Percentiles rank a stretch among this genome's conserved stretches.
phyloP scores from a whole-genome alignment of 2,329 filamentous ascomycete species.

The Calonectria crousiana region DNA sequence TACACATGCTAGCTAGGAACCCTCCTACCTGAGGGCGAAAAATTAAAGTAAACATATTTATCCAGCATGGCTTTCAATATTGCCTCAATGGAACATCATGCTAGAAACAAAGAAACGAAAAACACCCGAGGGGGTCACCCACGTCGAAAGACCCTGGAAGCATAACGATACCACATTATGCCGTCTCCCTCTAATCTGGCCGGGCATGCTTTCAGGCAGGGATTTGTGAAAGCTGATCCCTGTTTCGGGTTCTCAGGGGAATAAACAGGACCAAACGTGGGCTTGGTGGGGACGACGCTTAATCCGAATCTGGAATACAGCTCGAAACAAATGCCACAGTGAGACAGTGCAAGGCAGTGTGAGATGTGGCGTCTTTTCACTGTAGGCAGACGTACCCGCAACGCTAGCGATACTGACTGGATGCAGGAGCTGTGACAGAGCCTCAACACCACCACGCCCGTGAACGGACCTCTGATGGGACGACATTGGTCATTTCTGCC shows the following conservation, averaged over 20 bases:
- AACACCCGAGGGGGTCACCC: not conserved
- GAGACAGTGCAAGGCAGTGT: not conserved
- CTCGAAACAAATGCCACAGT: not conserved
- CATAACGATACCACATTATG: constrained; percentile 24
- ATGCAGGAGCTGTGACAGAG: not conserved
- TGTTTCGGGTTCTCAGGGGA: constrained; percentile 25
- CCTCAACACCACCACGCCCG: not conserved
- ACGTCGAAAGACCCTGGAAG: not conserved
- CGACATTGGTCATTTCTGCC: not conserved
- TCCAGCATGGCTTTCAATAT: not conserved
- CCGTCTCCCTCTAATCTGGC: constrained; percentile 19
- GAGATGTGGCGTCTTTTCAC: not conserved
- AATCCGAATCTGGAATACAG: not conserved
- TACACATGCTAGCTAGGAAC: constrained; percentile 13
- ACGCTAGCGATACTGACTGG: not conserved
- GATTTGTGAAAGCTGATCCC: constrained; percentile 14
- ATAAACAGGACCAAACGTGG: constrained; percentile 15
- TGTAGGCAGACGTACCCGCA: not conserved
- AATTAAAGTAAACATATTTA: not conserved
- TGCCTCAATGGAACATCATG: constrained; percentile 1
- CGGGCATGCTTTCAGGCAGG: not conserved
- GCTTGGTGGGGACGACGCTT: not conserved
- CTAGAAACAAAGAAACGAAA: constrained; percentile 4
- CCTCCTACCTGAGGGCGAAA: constrained; percentile 22
- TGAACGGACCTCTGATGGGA: not conserved